Conservation (phyloP, 1,284 basidiomycete genomes). For the Paramarasmius palmivorus region DNA sequence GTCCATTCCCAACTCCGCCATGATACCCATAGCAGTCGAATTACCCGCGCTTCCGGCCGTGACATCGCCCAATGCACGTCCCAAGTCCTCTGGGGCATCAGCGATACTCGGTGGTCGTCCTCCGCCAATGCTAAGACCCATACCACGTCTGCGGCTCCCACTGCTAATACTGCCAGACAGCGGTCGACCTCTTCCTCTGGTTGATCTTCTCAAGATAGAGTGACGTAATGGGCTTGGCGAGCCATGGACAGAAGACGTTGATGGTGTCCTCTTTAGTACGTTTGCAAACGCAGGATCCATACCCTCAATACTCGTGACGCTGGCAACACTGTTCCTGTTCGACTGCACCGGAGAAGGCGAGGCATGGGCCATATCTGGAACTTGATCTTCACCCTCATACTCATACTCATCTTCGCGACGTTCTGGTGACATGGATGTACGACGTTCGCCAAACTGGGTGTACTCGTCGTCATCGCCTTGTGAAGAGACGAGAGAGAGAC, state of each 20-base stretch:
- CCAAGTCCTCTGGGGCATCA: slow-evolving; percentile 66
- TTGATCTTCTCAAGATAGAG: slow-evolving; percentile 48
- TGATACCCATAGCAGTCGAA: slow-evolving; percentile 10
- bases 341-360: slow-evolving; percentile 12
- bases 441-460: slow-evolving; percentile 29
- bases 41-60: slow-evolving; percentile 45
- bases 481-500: slow-evolving; percentile 60
- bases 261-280: slow-evolving; percentile 61
- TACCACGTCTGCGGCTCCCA: slow-evolving; percentile 49
- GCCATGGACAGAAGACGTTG: slow-evolving; percentile 49
- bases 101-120: slow-evolving; percentile 68
- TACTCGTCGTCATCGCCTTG: slow-evolving; percentile 54
- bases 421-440: slow-evolving; percentile 42
- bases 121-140: slow-evolving; percentile 62
- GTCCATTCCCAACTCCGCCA: slow-evolving; percentile 26
- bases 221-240: slow-evolving; percentile 53
- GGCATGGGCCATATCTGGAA: slow-evolving; percentile 21
- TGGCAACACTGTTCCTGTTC: slow-evolving; percentile 8
- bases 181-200: slow-evolving; percentile 30
- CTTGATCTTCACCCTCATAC: slow-evolving; percentile 34
- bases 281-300: slow-evolving; percentile 86
- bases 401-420: slow-evolving; percentile 38
- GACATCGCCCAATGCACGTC: slow-evolving; percentile 50
- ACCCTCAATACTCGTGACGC: slow-evolving; percentile 66
- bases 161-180: slow-evolving; percentile 30